phyloP scores from a whole-genome alignment of 495 filamentous ascomycete species.

The Daldinia vernicosa region DNA sequence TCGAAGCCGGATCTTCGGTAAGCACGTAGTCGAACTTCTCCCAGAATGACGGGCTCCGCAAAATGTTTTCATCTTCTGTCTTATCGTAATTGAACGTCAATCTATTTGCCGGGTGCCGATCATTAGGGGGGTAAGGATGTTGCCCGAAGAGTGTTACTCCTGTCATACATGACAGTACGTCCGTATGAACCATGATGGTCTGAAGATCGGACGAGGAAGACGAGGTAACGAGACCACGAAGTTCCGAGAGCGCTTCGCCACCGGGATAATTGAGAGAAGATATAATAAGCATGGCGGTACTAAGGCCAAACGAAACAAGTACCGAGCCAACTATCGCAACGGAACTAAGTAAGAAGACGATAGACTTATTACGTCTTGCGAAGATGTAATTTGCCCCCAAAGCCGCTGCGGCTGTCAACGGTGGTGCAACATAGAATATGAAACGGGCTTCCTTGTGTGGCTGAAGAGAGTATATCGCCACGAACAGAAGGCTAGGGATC shows the following conservation, averaged over 20 bases:
- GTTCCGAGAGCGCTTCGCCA: conserved; percentile 68
- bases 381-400: conserved; percentile 79
- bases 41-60: conserved; percentile 79
- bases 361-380: conserved; percentile 68
- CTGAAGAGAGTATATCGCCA: conserved; percentile 80
- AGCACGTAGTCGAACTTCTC: conserved; percentile 81
- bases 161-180: conserved; percentile 91
- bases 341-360: conserved; percentile 65
- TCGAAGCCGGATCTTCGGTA: conserved; percentile 67
- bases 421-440: conserved; percentile 86
- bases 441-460: conserved; percentile 98
- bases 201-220: conserved; percentile 45
- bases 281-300: conserved; percentile 70
- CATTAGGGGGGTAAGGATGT: conserved; percentile 37
- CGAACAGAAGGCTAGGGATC: conserved; percentile 73
- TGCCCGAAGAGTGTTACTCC: conserved; percentile 90
- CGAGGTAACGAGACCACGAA: conserved; percentile 61
- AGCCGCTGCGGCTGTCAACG: conserved; percentile 79
- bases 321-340: conserved; percentile 66
- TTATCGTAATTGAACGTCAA: conserved; percentile 64
- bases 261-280: conserved; percentile 91
- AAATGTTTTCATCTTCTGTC: conserved; percentile 64
- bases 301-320: conserved; percentile 64
- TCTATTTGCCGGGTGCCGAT: conserved; percentile 17
- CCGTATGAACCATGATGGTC: conserved; percentile 71